Conservation (phyloP, 495 filamentous ascomycete species). For the Usnea hakonensis region DNA sequence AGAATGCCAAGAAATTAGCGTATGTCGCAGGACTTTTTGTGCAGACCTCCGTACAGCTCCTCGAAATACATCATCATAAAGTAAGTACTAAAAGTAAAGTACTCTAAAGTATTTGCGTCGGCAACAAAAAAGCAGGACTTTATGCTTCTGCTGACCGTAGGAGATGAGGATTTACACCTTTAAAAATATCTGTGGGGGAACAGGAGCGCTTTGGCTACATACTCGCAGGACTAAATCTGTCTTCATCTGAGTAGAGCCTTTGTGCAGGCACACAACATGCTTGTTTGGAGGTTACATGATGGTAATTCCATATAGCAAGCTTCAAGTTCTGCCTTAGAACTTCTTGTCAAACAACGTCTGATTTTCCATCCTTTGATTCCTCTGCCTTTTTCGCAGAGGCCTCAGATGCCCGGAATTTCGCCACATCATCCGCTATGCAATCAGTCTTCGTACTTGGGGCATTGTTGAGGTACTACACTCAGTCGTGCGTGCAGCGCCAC, state of each 20-base stretch:
- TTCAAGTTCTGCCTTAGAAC: background rate
- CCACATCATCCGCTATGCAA: slow-evolving; percentile 11
- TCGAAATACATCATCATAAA: no score
- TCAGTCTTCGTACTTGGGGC: background rate
- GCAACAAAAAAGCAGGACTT: no score
- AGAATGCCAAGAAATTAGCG: no score
- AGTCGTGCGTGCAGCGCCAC: background rate
- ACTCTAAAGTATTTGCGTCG: no score
- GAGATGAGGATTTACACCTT: no score
- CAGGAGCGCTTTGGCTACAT: no score
- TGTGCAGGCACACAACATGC: background rate
- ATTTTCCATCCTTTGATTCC: background rate
- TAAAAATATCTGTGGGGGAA: no score
- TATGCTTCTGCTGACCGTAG: no score
- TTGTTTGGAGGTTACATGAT: background rate
- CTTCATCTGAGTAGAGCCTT: background rate
- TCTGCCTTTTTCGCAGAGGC: background rate
- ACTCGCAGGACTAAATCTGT: no score
- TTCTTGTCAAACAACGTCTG: background rate
- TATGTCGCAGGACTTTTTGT: no score
- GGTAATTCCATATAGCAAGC: background rate
- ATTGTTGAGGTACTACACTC: background rate
- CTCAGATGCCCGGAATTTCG: background rate
- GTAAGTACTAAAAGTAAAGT: no score
- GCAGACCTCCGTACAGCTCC: no score